Conservation (phyloP, 768 basidiomycete species). For the Rhodotorula taiwanensis region DNA sequence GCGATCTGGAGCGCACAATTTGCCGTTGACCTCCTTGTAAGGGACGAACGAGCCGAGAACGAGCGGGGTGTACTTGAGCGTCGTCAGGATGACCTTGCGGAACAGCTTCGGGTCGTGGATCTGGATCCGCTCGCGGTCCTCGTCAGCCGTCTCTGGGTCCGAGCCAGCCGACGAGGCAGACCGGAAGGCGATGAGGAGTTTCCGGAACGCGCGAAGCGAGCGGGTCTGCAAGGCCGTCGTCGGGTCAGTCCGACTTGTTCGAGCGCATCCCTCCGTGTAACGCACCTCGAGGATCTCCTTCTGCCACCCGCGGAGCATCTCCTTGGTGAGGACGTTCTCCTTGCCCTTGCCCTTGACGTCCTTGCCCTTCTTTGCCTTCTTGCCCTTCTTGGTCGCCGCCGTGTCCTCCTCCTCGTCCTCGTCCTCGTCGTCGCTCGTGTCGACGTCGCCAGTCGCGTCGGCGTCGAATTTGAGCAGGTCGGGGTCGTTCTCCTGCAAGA, state of each 20-base stretch:
- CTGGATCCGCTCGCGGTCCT: conserved; percentile 57
- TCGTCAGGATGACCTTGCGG: conserved; percentile 78
- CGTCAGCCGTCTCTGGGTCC: conserved; percentile 61
- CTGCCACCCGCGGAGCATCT: conserved; percentile 74
- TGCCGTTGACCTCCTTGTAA: conserved; percentile 75
- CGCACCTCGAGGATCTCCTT: conserved; percentile 74
- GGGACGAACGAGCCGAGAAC: conserved; percentile 81
- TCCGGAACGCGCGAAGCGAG: conserved; percentile 74
- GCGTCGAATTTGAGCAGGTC: conserved; percentile 77
- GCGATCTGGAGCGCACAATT: conserved; percentile 58
- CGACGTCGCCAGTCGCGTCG: conserved; percentile 46
- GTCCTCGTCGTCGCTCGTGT: conserved; percentile 49
- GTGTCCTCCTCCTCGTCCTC: conserved; percentile 49
- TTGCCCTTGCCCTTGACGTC: conserved; percentile 36
- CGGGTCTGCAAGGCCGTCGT: conserved; percentile 55
- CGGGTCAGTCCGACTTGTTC: background rate
- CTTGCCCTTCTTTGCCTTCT: conserved; percentile 48
- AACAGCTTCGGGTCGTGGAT: conserved; percentile 86
- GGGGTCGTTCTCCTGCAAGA: conserved; percentile 87
- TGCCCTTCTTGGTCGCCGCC: conserved; percentile 46
- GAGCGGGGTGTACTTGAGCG: conserved; percentile 83
- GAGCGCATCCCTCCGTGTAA: background rate
- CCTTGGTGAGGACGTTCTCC: conserved; percentile 58
- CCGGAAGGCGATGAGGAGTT: conserved; percentile 80
- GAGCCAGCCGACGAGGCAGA: conserved; percentile 85